Percentiles rank a stretch among this genome's conserved stretches.
phyloP scores from a whole-genome alignment of 75 land plant genomes.

The Pinus tabuliformis region DNA sequence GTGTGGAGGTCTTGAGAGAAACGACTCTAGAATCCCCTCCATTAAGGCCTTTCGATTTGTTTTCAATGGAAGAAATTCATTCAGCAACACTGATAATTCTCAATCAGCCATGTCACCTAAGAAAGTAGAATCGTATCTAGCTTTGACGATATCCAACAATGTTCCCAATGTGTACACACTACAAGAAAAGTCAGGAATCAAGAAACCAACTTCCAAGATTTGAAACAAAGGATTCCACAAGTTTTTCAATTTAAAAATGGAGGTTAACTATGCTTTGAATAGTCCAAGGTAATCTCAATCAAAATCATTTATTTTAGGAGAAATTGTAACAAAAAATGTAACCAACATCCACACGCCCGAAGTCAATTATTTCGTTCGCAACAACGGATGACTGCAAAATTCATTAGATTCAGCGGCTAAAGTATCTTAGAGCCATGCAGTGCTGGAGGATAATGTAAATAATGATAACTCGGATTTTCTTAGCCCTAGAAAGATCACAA shows the following conservation, averaged over 20 bases:
- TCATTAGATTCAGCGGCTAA: background rate
- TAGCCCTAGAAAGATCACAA: no score
- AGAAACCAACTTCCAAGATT: background rate
- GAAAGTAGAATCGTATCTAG: background rate
- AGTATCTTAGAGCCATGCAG: background rate
- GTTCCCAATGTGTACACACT: no score
- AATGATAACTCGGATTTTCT: no score
- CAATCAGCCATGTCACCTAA: background rate
- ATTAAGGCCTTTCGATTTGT: background rate
- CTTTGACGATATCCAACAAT: background rate
- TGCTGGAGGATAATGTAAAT: background rate
- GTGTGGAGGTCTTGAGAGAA: conserved; percentile 5
- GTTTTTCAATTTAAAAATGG: background rate
- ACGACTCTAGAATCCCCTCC: background rate
- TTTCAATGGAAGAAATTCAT: background rate
- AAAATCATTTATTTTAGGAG: background rate
- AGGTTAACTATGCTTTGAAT: background rate
- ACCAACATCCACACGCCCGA: background rate
- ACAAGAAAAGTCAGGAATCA: no score
- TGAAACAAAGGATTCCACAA: background rate
- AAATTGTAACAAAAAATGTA: background rate
- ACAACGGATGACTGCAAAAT: background rate
- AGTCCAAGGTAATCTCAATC: background rate
- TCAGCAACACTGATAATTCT: background rate
- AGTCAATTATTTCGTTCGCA: background rate